Base-by-base conservation (phyloP, 257 asterid genomes). In the Lycium barbarum region DNA sequence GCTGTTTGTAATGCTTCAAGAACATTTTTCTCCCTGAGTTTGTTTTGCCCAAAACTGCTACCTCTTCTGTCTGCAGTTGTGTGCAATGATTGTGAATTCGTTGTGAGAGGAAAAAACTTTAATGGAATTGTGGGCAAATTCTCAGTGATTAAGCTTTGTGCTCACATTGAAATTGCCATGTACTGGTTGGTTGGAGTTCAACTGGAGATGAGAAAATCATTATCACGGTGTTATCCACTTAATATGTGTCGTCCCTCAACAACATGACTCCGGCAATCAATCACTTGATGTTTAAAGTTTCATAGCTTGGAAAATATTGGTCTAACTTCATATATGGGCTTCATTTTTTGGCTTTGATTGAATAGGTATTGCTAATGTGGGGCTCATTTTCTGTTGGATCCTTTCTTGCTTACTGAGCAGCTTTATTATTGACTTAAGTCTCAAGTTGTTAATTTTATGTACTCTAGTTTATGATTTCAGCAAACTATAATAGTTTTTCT, bases 381-480 rank as follows among this genome's bases (percentile, higher is more conserved):
- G 59, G 61, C 14, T 47, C 58, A 47, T 47, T 45, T 72, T 72
- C 80, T 72, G 58, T 72, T 26, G 33, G 80, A 26, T 73, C 9
- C 18, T 51, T 20, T 45, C 47, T 45, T 74, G 61, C 12, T 73
- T n/a, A 72, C 58, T 72, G 58, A 3, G 6, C 80, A 73, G 59
- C 40, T 22, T 68, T 74, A 36, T 20, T 20, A 74, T 74, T 51
- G 20, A 47, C 59, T 47, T 74, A 49, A 74, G 81, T 49, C 59
- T 74, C 61, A 74, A 74, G 47, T 20, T 49, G 10, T 49, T 74
- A 51, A 49, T 74, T 73, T 45, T 47, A 47, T 73, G 59, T 73
- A n/a, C 40, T 20, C 40, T 47, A 73, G 38, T 11, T 47, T 15
- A 20, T 47, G 43, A 51, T 74, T 74, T 74, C 13, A 35, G 13